These are phyloP conservation scores for Akanthomyces dipterigenus DNA, from an alignment of 2,329 filamentous ascomycete species.

Conservation along the genomic window DNA sequence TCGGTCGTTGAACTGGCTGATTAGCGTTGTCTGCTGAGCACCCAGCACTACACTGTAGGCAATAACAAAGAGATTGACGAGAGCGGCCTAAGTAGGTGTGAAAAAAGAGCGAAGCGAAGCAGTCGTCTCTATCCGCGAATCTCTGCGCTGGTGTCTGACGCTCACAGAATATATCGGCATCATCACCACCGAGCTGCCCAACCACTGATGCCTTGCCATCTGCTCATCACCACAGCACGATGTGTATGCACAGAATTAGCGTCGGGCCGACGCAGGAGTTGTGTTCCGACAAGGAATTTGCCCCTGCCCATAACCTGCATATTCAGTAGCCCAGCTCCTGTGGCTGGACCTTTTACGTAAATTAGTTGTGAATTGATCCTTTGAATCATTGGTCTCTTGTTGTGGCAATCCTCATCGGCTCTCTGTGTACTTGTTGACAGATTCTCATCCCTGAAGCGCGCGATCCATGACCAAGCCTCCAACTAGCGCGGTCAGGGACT, in stretches of 20 bases:
- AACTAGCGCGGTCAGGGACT: not conserved
- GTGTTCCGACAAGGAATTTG: not conserved
- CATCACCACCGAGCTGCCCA: not conserved
- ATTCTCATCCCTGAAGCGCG: too few species aligned
- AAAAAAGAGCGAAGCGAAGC: not conserved
- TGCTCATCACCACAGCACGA: not conserved
- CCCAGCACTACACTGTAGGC: not conserved
- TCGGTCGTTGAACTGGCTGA: not conserved
- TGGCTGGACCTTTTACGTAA: not conserved
- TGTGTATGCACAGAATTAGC: not conserved
- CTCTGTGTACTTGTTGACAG: not conserved
- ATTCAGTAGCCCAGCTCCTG: not conserved
- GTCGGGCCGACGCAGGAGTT: not conserved
- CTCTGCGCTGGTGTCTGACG: not conserved
- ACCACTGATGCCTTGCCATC: not conserved
- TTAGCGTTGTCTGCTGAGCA: conserved; percentile 3
- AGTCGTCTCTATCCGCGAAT: not conserved
- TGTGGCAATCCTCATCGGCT: too few species aligned
- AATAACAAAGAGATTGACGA: not conserved
- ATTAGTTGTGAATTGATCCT: too few species aligned
- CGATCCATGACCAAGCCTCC: too few species aligned
- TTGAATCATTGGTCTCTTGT: too few species aligned
- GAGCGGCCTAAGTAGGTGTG: not conserved
- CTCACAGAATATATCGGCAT: not conserved
- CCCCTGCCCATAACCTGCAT: not conserved